Percentiles rank a stretch among this genome's conserved stretches.
phyloP scores from a whole-genome alignment of 2,329 filamentous ascomycete species.

The Aureobasidium pullulans region DNA sequence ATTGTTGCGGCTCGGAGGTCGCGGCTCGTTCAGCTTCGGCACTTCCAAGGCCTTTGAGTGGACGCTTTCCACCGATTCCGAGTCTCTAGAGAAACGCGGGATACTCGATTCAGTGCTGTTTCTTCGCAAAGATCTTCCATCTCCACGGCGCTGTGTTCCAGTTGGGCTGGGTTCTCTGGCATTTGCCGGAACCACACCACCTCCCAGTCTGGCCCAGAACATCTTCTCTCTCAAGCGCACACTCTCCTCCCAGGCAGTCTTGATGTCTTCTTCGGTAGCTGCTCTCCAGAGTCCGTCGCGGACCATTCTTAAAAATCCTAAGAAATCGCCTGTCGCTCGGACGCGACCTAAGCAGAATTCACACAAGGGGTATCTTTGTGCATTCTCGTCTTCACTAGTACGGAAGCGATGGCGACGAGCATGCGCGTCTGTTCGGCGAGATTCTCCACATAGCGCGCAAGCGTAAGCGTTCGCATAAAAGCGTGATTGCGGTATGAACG shows the following conservation, averaged over 20 bases:
- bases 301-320: constrained; percentile 83
- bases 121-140: neutral
- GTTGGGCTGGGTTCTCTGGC: neutral
- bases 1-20: constrained; percentile 3
- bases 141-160: neutral
- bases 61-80: neutral
- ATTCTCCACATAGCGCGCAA: constrained; percentile 85
- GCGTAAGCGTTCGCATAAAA: constrained; percentile 53
- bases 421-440: constrained; percentile 61
- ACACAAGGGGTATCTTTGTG: constrained; percentile 85
- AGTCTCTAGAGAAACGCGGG: neutral
- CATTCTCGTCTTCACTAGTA: constrained; percentile 76
- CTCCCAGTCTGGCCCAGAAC: constrained; percentile 93
- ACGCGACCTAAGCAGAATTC: constrained; percentile 78
- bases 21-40: neutral
- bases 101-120: constrained; percentile 5
- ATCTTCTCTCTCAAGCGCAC: constrained; percentile 84
- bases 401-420: constrained; percentile 81
- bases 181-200: constrained; percentile 66
- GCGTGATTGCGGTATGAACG: constrained; percentile 51
- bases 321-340: constrained; percentile 82
- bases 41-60: neutral
- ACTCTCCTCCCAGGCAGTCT: constrained; percentile 89
- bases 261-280: constrained; percentile 75
- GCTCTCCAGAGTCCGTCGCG: constrained; percentile 88